These are phyloP conservation scores for Cruciata laevipes DNA, from an alignment of 257 asterid genomes.

Conservation along the genomic window DNA sequence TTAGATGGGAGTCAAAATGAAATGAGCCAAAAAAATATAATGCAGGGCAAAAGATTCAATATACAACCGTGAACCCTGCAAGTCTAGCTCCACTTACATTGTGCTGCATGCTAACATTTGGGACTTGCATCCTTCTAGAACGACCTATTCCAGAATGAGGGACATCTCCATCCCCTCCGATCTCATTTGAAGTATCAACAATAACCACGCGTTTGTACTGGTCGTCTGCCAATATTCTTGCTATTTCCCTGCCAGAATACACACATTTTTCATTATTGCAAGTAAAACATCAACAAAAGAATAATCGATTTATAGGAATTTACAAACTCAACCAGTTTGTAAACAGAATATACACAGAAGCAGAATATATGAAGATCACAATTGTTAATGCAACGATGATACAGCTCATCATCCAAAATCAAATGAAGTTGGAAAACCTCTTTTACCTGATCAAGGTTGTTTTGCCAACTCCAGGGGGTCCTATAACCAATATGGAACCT, in stretches of 20 bases:
- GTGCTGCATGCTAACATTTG: conserved; percentile 92
- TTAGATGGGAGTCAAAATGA: not conserved
- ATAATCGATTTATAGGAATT: not conserved
- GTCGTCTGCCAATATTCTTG: conserved; percentile 91
- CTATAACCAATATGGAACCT: conserved; percentile 89
- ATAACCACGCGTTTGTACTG: conserved; percentile 84
- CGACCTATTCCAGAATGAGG: conserved; percentile 98
- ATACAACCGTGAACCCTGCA: not conserved
- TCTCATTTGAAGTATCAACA: conserved; percentile 96
- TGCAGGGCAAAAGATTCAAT: not conserved
- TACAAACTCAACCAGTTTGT: not conserved
- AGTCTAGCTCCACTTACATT: conserved; percentile 44
- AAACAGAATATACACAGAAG: no score
- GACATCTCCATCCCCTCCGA: conserved; percentile 96
- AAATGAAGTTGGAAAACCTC: conserved; percentile 1
- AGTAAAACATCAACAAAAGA: not conserved
- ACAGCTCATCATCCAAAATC: not conserved
- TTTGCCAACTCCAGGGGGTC: conserved; percentile 99
- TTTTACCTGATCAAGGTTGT: conserved; percentile 87
- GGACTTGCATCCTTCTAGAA: conserved; percentile 99
- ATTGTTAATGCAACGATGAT: not conserved
- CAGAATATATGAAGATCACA: not conserved
- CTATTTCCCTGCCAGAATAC: conserved; percentile 64
- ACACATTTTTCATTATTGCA: not conserved
- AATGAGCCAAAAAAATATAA: not conserved